phyloP scores from a whole-genome alignment of 2,329 filamentous ascomycete species.

The Colletotrichum sp. region DNA sequence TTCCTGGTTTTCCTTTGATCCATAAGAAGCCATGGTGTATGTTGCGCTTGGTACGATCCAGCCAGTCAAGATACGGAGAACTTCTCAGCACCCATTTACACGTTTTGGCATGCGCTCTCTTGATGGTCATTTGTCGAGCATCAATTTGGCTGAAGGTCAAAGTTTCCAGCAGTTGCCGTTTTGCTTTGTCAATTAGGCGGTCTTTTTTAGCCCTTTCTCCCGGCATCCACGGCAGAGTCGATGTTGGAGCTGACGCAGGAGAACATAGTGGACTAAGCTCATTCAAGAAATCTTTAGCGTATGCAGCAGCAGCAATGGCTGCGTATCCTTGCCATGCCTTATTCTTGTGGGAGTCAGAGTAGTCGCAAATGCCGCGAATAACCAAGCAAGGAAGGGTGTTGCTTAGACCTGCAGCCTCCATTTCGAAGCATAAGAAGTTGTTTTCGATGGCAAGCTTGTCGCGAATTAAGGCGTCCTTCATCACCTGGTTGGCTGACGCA shows the following conservation, averaged over 20 bases:
- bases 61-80: neutral
- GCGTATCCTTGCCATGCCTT: slow-evolving; percentile 34
- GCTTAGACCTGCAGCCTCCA: slow-evolving; percentile 36
- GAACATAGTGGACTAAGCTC: neutral
- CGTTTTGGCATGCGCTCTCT: neutral
- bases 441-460: slow-evolving; percentile 14
- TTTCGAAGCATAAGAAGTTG: slow-evolving; percentile 36
- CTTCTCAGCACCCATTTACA: neutral
- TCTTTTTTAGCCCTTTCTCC: too few relatives aligned
- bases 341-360: slow-evolving; percentile 37
- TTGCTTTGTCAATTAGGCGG: too few relatives aligned
- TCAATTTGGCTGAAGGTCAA: neutral
- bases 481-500: slow-evolving; percentile 19
- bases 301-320: slow-evolving; percentile 33
- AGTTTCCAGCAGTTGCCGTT: neutral
- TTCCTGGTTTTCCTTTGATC: neutral
- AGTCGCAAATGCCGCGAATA: slow-evolving; percentile 40
- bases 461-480: slow-evolving; percentile 23
- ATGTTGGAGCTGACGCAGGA: too few relatives aligned
- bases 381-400: slow-evolving; percentile 33
- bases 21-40: neutral
- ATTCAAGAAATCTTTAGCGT: slow-evolving; percentile 27
- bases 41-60: neutral
- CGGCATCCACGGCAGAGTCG: too few relatives aligned
- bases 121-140: neutral